These are phyloP conservation scores for Coniochaeta pulveracea DNA, from an alignment of 2,329 filamentous ascomycete genomes.

Conservation along the genomic window DNA sequence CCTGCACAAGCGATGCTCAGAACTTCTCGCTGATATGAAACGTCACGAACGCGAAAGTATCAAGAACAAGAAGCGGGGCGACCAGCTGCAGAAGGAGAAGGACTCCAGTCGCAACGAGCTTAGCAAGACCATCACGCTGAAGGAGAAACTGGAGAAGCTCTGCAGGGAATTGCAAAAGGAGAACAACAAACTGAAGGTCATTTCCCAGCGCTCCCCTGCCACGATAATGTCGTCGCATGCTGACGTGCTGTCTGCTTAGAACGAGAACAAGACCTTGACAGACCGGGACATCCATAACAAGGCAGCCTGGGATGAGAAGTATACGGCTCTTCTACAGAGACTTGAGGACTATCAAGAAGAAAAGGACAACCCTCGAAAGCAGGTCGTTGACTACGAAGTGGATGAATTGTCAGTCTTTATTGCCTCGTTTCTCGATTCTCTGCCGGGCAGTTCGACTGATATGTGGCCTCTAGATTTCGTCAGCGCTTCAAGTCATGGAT, in stretches of 20 bases:
- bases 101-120: slow-evolving; percentile 81
- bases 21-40: slow-evolving; percentile 90
- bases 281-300: slow-evolving; percentile 77
- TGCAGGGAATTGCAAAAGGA: slow-evolving; percentile 91
- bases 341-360: slow-evolving; percentile 82
- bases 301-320: slow-evolving; percentile 73
- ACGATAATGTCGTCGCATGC: background rate
- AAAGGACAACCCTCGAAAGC: slow-evolving; percentile 71
- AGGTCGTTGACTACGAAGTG: slow-evolving; percentile 72
- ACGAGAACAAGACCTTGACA: slow-evolving; percentile 86
- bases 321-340: slow-evolving; percentile 69
- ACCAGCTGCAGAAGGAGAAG: slow-evolving; percentile 93
- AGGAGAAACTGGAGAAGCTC: slow-evolving; percentile 94
- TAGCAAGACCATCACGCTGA: slow-evolving; percentile 80
- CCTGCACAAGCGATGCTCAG: slow-evolving; percentile 81
- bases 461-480: slow-evolving; percentile 55
- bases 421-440: slow-evolving; percentile 2
- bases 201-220: slow-evolving; percentile 4
- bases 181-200: slow-evolving; percentile 94
- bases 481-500: slow-evolving; percentile 87
- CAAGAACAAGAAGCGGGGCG: slow-evolving; percentile 91
- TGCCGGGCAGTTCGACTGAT: slow-evolving; percentile 12
- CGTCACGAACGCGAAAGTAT: slow-evolving; percentile 85
- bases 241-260: slow-evolving; percentile 32
- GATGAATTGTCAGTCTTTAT: slow-evolving; percentile 65